A percentile compares a stretch with the other conserved stretches of the same genome.
These are phyloP conservation scores for Aegilops umbellulata DNA, from an alignment of 176 grass and related monocot genomes.

Conservation along the genomic window DNA sequence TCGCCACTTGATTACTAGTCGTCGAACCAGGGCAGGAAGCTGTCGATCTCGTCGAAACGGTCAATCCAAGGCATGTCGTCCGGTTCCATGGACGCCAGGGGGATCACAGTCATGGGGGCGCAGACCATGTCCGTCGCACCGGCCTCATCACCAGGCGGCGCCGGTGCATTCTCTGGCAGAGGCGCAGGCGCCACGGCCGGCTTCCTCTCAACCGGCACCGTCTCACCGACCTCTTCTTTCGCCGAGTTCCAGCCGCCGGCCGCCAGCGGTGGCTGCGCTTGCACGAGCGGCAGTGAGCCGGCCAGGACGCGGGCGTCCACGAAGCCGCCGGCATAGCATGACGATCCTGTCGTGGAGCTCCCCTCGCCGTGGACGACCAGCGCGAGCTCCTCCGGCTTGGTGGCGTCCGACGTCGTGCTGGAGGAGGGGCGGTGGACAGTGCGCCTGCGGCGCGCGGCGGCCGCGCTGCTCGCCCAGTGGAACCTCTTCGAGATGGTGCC, in stretches of 20 bases:
- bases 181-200: background rate
- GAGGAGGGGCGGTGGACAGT: background rate
- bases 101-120: background rate
- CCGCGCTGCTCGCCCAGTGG: background rate
- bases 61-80: background rate
- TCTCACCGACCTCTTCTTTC: background rate
- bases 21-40: conserved; percentile 43
- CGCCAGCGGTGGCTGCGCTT: background rate
- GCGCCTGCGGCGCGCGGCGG: background rate
- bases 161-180: background rate
- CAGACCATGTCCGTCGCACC: conserved; percentile 5
- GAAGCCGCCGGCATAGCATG: background rate
- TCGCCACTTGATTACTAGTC: background rate
- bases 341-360: conserved; percentile 19
- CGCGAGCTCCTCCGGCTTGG: conserved; percentile 13
- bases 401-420: conserved; percentile 34
- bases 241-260: background rate
- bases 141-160: background rate
- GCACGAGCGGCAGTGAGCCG: background rate
- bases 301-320: background rate
- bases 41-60: conserved; percentile 26
- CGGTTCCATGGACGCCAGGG: conserved; percentile 18
- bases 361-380: conserved; percentile 19
- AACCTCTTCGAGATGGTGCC: conserved; percentile 53
- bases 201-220: background rate